These are phyloP conservation scores for Fistulifera pelliculosa DNA, from an alignment of 108 stramenopile genomes.

Conservation along the genomic window DNA sequence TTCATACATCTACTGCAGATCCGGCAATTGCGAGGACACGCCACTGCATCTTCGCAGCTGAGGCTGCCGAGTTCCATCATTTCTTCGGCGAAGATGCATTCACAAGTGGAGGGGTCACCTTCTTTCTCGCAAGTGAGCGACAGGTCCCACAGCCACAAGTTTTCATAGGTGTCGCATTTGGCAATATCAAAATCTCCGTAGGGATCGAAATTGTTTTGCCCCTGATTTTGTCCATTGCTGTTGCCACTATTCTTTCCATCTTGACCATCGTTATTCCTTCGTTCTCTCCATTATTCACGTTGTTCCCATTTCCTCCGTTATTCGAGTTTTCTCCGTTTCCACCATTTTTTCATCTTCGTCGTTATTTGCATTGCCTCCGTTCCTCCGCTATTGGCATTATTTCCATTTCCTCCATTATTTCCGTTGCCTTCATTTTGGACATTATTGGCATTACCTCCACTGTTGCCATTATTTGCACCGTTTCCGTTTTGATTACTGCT, in stretches of 20 bases:
- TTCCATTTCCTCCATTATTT: conserved; percentile 8
- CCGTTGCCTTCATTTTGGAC: not conserved
- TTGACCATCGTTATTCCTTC: conserved; percentile 10
- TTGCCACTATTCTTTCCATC: conserved; percentile 5
- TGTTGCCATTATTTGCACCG: conserved; percentile 3
- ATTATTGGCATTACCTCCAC: not conserved
- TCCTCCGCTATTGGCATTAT: conserved; percentile 11
- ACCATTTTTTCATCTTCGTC: not conserved
- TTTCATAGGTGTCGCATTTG: conserved; percentile 42
- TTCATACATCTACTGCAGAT: conserved; percentile 48
- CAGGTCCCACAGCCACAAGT: conserved; percentile 61
- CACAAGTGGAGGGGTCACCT: conserved; percentile 22
- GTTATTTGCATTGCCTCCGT: conserved; percentile 1
- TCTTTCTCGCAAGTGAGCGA: conserved; percentile 39
- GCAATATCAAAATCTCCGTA: conserved; percentile 25
- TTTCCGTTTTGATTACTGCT: too few species aligned
- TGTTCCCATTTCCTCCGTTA: not conserved
- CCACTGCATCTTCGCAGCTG: conserved; percentile 25
- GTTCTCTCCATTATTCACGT: conserved; percentile 8
- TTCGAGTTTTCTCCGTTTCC: not conserved
- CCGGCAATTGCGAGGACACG: conserved; percentile 37
- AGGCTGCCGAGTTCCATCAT: conserved; percentile 29
- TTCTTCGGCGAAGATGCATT: conserved; percentile 47
- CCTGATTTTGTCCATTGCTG: not conserved
- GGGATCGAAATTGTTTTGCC: not conserved